These are phyloP conservation scores for Trichosanthes truncata DNA, from an alignment of 306 rosid species.

Conservation along the genomic window DNA sequence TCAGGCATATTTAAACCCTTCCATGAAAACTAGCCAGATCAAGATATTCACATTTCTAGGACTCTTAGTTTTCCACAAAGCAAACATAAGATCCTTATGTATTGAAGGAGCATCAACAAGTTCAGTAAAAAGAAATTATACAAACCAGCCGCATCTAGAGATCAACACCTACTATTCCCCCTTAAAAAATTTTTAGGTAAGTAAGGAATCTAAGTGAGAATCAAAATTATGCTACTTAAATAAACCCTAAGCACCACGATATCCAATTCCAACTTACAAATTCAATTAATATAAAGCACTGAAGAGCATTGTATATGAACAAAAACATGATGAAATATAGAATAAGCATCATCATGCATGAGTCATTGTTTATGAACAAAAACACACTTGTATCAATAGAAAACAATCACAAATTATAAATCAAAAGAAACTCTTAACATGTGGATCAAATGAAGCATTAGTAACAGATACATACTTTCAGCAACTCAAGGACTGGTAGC, in stretches of 20 bases:
- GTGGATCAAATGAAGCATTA: background rate
- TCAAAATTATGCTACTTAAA: background rate
- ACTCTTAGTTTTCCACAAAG: no score
- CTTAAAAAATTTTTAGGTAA: no score
- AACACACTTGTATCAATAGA: background rate
- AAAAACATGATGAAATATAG: background rate
- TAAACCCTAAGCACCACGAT: background rate
- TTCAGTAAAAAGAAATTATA: background rate
- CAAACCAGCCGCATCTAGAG: background rate
- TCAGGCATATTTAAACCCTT: no score
- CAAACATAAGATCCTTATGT: background rate
- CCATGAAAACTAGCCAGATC: no score
- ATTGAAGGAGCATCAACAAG: background rate
- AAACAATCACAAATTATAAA: conserved; percentile 7
- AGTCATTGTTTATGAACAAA: background rate
- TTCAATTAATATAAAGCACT: no score
- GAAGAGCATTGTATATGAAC: no score
- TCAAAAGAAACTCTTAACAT: background rate
- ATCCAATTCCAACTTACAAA: no score
- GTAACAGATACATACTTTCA: conserved; percentile 44
- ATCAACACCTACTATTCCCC: background rate
- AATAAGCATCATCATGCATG: background rate
- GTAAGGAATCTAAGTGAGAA: background rate
- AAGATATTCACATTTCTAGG: no score
- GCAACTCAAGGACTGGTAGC: conserved; percentile 82